Evolutionary conservation across 352 stramenopile genomes (phyloP).

Genomic region (Phytophthora hibernalis): DNA sequence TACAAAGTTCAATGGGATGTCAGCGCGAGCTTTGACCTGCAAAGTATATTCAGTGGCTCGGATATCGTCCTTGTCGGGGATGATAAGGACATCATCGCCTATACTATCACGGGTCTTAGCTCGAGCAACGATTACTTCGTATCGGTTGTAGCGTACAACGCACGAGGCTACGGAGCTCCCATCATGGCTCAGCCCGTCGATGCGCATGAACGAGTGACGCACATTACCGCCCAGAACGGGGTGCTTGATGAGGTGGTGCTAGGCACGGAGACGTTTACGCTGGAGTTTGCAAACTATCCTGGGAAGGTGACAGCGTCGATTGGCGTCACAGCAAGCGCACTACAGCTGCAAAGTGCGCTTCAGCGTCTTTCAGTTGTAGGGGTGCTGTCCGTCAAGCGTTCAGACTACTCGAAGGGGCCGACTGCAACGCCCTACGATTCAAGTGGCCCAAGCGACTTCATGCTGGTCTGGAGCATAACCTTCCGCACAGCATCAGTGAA

Average conservation of each 20-base stretch:
- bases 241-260: conserved; percentile 42
- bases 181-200: conserved; percentile 50
- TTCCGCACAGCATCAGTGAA: conserved; percentile 65
- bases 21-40: conserved; percentile 80
- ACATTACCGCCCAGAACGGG: conserved; percentile 45
- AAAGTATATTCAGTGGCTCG: conserved; percentile 66
- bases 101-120: conserved; percentile 60
- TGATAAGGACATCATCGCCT: conserved; percentile 8
- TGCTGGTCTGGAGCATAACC: conserved; percentile 81
- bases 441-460: conserved; percentile 44
- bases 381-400: conserved; percentile 58
- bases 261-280: conserved; percentile 56
- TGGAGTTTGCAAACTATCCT: conserved; percentile 66
- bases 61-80: conserved; percentile 38
- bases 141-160: conserved; percentile 87
- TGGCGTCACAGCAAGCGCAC: conserved; percentile 54
- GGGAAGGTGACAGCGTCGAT: conserved; percentile 45
- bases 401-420: conserved; percentile 67
- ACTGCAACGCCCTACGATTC: conserved; percentile 50
- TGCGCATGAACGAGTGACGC: conserved; percentile 57
- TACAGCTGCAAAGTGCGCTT: conserved; percentile 63
- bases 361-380: conserved; percentile 57
- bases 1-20: conserved; percentile 96
- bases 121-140: conserved; percentile 71
- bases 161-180: conserved; percentile 69